phyloP scores from a whole-genome alignment of 192 early-diverging fungal species.

The Paraglomus brasilianum region DNA sequence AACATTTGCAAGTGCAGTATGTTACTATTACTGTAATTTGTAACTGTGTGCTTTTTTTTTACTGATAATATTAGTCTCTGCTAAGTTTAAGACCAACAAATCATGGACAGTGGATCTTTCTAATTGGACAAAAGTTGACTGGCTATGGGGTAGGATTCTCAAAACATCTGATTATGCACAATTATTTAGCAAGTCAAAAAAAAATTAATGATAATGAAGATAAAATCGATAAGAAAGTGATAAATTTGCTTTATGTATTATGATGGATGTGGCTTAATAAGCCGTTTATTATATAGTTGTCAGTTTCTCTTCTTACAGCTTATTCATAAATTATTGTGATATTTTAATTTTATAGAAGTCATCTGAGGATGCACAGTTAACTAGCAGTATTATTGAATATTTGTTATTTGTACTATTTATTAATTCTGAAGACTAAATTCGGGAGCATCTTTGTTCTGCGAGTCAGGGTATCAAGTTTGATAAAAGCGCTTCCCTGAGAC shows the following conservation, averaged over 20 bases:
- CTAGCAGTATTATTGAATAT: slow-evolving; percentile 16
- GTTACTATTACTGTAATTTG: slow-evolving; percentile 11
- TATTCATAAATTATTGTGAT: slow-evolving; percentile 25
- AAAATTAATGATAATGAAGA: not conserved
- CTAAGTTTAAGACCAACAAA: slow-evolving; percentile 1
- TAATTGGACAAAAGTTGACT: slow-evolving; percentile 23
- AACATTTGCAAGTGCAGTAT: slow-evolving; percentile 24
- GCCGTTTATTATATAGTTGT: slow-evolving; percentile 1
- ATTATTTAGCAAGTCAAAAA: slow-evolving; percentile 19
- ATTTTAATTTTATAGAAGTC: slow-evolving; percentile 21
- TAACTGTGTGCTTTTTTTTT: slow-evolving; percentile 17
- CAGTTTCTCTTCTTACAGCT: not conserved
- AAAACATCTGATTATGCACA: slow-evolving; percentile 18
- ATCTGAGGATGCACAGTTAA: slow-evolving; percentile 5
- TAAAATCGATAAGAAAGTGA: slow-evolving; percentile 7
- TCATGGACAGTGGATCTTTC: slow-evolving; percentile 8
- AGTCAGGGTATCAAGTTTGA: too few relatives aligned
- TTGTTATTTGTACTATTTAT: too few relatives aligned
- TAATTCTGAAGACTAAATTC: too few relatives aligned
- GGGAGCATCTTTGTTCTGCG: too few relatives aligned
- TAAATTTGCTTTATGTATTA: slow-evolving; percentile 3
- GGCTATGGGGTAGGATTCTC: slow-evolving; percentile 11
- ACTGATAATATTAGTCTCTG: slow-evolving; percentile 14
- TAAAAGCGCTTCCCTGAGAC: too few relatives aligned
- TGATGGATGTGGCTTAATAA: slow-evolving; percentile 4